Conservation (phyloP, 805 yeast genomes). For the Kodamaea hsintzibuensis region DNA sequence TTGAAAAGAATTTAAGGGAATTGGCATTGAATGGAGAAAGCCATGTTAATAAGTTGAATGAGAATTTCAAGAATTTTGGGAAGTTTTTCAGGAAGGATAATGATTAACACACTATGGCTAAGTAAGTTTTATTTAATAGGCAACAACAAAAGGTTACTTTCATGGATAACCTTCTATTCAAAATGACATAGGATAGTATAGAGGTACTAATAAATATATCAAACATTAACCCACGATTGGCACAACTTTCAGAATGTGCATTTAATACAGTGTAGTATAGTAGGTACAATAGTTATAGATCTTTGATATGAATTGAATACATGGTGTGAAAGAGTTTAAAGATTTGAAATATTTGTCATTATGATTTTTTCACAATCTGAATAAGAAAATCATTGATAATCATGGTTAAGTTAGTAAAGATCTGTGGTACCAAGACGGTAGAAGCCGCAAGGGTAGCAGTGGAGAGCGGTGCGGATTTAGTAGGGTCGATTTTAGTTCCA, state of each 20-base stretch:
- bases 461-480: conserved; percentile 66
- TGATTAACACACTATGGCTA: conserved; percentile 4
- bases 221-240: too few species aligned
- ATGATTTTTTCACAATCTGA: background rate
- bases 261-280: too few species aligned
- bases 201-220: too few species aligned
- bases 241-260: too few species aligned
- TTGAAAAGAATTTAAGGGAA: conserved; percentile 47
- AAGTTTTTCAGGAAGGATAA: conserved; percentile 46
- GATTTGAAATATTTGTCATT: background rate
- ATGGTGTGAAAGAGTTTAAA: background rate
- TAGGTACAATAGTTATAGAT: too few species aligned
- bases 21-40: conserved; percentile 55
- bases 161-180: too few species aligned
- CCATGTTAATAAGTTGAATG: conserved; percentile 63
- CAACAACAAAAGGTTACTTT: too few species aligned
- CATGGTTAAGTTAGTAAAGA: conserved; percentile 55
- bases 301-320: too few species aligned
- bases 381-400: background rate
- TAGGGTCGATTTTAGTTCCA: conserved; percentile 91
- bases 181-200: too few species aligned
- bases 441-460: conserved; percentile 76
- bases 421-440: conserved; percentile 75
- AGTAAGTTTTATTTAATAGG: too few species aligned
- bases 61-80: conserved; percentile 64